Conservation (phyloP, 2,329 filamentous ascomycete species). For the Ophiosphaerella herpotricha region DNA sequence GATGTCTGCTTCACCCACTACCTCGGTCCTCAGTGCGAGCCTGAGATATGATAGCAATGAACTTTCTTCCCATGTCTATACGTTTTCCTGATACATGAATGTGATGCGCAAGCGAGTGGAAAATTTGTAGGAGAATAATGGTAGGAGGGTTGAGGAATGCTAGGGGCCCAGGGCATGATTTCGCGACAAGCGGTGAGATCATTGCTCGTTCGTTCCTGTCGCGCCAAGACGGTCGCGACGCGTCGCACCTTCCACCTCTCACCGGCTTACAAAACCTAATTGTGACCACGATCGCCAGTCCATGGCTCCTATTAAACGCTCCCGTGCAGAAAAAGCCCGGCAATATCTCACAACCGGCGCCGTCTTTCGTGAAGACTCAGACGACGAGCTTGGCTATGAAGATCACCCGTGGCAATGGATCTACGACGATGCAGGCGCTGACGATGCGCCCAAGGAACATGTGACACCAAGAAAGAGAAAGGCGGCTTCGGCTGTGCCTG, state of each 20-base stretch:
- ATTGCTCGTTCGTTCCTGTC: constrained; percentile 23
- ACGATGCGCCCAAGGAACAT: constrained; percentile 23
- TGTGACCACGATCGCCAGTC: constrained; percentile 11
- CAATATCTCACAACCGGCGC: constrained; percentile 63
- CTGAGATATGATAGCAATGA: constrained; percentile 31
- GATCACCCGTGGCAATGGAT: constrained; percentile 59
- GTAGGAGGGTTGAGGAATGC: background rate
- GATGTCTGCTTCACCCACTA: constrained; percentile 12
- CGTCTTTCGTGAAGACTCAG: constrained; percentile 76
- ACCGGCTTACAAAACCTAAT: constrained; percentile 26
- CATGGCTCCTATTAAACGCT: constrained; percentile 49
- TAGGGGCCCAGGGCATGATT: background rate
- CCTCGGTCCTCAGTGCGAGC: constrained; percentile 34
- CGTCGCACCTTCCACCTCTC: constrained; percentile 26
- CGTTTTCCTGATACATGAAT: background rate
- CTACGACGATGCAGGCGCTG: constrained; percentile 53
- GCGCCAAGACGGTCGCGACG: constrained; percentile 39
- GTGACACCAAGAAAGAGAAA: constrained; percentile 42
- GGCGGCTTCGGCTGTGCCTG: constrained; percentile 18
- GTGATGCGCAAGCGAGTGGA: background rate
- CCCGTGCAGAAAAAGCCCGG: constrained; percentile 53
- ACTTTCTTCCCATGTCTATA: constrained; percentile 12
- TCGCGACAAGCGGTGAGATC: constrained; percentile 16
- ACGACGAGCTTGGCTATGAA: constrained; percentile 73
- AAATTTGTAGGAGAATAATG: no score